These are phyloP conservation scores for Ogataea allantospora DNA, from an alignment of 805 yeast genomes.

Conservation along the genomic window DNA sequence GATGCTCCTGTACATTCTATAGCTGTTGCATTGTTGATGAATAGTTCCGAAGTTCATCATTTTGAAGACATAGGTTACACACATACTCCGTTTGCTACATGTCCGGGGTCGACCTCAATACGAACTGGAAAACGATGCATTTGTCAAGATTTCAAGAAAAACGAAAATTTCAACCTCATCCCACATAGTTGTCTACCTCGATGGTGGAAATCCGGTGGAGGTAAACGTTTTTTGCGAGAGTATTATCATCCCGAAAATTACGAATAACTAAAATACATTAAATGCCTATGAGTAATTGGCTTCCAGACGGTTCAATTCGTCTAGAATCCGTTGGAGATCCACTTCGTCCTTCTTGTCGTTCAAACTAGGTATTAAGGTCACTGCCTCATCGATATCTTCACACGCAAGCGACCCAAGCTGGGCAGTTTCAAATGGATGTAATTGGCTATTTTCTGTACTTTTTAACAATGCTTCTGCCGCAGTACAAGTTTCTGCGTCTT, in stretches of 20 bases:
- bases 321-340: slow-evolving; percentile 81
- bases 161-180: slow-evolving; percentile 38
- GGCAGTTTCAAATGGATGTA: slow-evolving; percentile 95
- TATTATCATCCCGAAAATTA: slow-evolving; percentile 32
- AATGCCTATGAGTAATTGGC: slow-evolving; percentile 31
- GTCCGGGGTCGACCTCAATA: slow-evolving; percentile 52
- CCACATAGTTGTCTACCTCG: slow-evolving; percentile 62
- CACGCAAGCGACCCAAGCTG: slow-evolving; percentile 84
- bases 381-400: slow-evolving; percentile 96
- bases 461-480: slow-evolving; percentile 88
- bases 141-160: slow-evolving; percentile 46
- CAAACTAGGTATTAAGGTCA: slow-evolving; percentile 87
- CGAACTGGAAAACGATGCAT: slow-evolving; percentile 59
- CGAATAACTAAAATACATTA: slow-evolving; percentile 14
- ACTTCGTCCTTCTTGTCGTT: slow-evolving; percentile 77
- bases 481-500: slow-evolving; percentile 87
- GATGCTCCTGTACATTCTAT: slow-evolving; percentile 90
- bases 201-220: slow-evolving; percentile 76
- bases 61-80: slow-evolving; percentile 80
- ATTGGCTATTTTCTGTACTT: slow-evolving; percentile 64
- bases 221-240: slow-evolving; percentile 55
- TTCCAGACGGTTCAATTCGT: slow-evolving; percentile 74
- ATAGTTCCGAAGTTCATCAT: slow-evolving; percentile 63
- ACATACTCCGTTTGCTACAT: slow-evolving; percentile 67
- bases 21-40: slow-evolving; percentile 59